Percentiles rank a stretch among this genome's conserved stretches.
phyloP scores from a whole-genome alignment of 331 rosid genomes.

The Arachis monticola region DNA sequence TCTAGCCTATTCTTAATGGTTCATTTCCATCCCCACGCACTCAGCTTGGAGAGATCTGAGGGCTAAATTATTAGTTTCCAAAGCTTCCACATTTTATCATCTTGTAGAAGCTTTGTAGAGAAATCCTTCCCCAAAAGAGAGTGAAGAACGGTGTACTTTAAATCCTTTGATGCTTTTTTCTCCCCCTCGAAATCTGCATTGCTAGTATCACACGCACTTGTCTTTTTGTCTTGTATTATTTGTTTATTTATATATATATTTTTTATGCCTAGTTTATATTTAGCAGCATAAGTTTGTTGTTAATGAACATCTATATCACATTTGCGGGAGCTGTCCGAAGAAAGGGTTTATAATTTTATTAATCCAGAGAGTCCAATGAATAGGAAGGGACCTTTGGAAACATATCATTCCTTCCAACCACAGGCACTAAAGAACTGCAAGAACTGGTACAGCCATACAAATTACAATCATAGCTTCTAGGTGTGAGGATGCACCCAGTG shows the following conservation, averaged over 20 bases:
- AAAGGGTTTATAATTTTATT: slow-evolving; percentile 10
- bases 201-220: slow-evolving; percentile 2
- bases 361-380: neutral
- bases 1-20: neutral
- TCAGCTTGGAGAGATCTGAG: slow-evolving; percentile 39
- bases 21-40: slow-evolving; percentile 16
- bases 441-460: neutral
- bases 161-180: neutral
- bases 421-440: slow-evolving; percentile 7
- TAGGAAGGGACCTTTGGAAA: neutral
- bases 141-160: slow-evolving; percentile 14
- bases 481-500: slow-evolving; percentile 11
- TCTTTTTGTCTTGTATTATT: slow-evolving; percentile 27
- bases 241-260: neutral
- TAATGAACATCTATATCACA: neutral
- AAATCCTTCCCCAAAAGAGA: neutral
- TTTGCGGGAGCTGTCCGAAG: neutral
- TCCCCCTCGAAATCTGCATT: slow-evolving; percentile 17
- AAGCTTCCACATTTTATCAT: slow-evolving; percentile 19
- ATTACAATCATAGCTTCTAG: neutral
- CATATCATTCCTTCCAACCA: slow-evolving; percentile 17
- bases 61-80: slow-evolving; percentile 31
- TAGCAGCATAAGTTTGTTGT: slow-evolving; percentile 7
- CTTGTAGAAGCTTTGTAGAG: neutral
- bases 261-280: neutral